Conservation (phyloP, 495 filamentous ascomycete species). For the Aspergillus baeticus region DNA sequence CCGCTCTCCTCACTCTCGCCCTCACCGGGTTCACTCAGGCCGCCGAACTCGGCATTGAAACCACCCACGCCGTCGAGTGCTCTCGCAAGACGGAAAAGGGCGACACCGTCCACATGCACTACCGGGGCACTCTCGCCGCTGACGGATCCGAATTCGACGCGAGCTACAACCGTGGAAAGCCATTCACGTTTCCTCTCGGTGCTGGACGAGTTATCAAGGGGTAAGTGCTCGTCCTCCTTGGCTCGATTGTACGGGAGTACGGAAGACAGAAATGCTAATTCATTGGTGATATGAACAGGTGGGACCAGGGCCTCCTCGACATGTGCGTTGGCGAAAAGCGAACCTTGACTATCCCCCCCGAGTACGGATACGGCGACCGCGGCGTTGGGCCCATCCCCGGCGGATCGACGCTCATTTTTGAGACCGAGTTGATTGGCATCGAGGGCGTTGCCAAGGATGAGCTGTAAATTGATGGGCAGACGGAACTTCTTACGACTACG, state of each 20-base stretch:
- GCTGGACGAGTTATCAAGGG: slow-evolving; percentile 83
- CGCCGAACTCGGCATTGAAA: slow-evolving; percentile 68
- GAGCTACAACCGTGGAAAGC: slow-evolving; percentile 69
- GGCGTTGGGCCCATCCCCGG: slow-evolving; percentile 76
- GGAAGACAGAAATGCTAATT: background rate
- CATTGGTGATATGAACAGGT: slow-evolving; percentile 45
- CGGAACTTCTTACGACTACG: too few species aligned
- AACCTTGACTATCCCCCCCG: slow-evolving; percentile 86
- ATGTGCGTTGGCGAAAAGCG: slow-evolving; percentile 98
- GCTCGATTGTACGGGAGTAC: background rate
- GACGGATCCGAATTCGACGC: slow-evolving; percentile 56
- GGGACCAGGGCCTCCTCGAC: slow-evolving; percentile 87
- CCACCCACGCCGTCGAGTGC: slow-evolving; percentile 69
- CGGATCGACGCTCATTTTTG: slow-evolving; percentile 80
- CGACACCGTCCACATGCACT: slow-evolving; percentile 82
- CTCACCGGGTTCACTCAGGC: slow-evolving; percentile 56
- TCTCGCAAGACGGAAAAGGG: slow-evolving; percentile 71
- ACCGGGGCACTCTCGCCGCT: slow-evolving; percentile 69
- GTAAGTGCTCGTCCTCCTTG: slow-evolving; percentile 38
- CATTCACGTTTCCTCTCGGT: slow-evolving; percentile 78
- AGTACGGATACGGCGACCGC: slow-evolving; percentile 77
- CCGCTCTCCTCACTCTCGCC: slow-evolving; percentile 50
- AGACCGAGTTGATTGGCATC: slow-evolving; percentile 90
- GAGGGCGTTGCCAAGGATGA: slow-evolving; percentile 70
- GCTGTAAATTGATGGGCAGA: slow-evolving; percentile 29